Evolutionary conservation across 768 basidiomycete species (phyloP).

Genomic region (Russula abietina): DNA sequence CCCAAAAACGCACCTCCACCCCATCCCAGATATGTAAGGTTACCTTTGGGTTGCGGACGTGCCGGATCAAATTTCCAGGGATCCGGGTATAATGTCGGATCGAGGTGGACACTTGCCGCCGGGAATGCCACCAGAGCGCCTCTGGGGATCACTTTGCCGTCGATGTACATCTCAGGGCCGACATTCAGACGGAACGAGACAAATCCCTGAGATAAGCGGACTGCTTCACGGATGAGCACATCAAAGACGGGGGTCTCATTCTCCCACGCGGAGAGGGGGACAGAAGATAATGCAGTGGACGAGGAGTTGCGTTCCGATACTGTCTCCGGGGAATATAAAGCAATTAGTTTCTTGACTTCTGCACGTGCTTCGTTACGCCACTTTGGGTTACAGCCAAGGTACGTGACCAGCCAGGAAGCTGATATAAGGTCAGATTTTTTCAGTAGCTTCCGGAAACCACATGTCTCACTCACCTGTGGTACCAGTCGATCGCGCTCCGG

Average conservation of each 20-base stretch:
- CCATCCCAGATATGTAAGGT: too few species aligned
- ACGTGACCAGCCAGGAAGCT: constrained; percentile 73
- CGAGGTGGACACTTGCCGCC: constrained; percentile 73
- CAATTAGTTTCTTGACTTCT: constrained; percentile 54
- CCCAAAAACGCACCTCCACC: too few species aligned
- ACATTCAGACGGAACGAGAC: constrained; percentile 75
- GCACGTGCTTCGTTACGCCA: constrained; percentile 56
- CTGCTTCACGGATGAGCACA: constrained; percentile 67
- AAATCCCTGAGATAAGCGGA: constrained; percentile 73
- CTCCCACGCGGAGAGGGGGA: too few species aligned
- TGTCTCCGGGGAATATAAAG: constrained; percentile 7
- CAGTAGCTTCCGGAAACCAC: constrained; percentile 2
- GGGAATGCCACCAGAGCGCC: constrained; percentile 75
- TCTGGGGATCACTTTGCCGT: constrained; percentile 61
- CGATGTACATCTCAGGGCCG: too few species aligned
- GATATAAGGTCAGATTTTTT: constrained; percentile 10
- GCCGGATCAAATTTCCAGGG: constrained; percentile 73
- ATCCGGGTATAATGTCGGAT: constrained; percentile 64
- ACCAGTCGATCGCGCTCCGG: constrained; percentile 72
- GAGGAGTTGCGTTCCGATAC: constrained; percentile 15
- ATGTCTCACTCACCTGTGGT: constrained; percentile 46
- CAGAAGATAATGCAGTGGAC: too few species aligned
- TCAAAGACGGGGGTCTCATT: constrained; percentile 64
- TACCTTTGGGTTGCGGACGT: too few species aligned
- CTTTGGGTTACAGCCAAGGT: constrained; percentile 57